Percentiles rank a stretch among this genome's conserved stretches.
These are phyloP conservation scores for Trametes polyzona DNA, from an alignment of 1,284 basidiomycete genomes.

Conservation along the genomic window DNA sequence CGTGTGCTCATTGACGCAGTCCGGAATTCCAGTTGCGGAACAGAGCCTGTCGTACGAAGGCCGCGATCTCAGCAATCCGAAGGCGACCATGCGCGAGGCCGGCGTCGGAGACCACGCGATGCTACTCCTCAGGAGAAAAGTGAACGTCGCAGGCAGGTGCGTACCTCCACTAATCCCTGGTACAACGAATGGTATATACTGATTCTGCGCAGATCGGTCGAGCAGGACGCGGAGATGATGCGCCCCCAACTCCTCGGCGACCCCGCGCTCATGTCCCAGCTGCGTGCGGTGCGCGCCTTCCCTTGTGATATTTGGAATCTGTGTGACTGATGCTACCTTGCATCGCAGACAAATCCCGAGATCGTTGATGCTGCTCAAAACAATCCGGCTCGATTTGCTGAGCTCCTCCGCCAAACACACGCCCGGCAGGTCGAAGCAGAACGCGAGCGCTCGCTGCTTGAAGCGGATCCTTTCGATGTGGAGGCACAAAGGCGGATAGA, in stretches of 20 bases:
- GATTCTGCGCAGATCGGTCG: conserved; percentile 49
- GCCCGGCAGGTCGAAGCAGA: conserved; percentile 59
- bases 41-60: conserved; percentile 73
- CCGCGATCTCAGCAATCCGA: conserved; percentile 63
- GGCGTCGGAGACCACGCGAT: conserved; percentile 68
- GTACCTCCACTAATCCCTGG: conserved; percentile 23
- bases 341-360: conserved; percentile 73
- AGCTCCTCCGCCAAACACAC: conserved; percentile 70
- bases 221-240: conserved; percentile 89
- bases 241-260: conserved; percentile 86
- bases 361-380: conserved; percentile 72
- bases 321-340: neutral
- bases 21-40: conserved; percentile 67
- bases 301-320: neutral
- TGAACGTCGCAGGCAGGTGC: conserved; percentile 64
- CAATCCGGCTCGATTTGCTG: conserved; percentile 74
- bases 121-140: conserved; percentile 67
- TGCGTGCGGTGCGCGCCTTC: conserved; percentile 60
- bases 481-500: conserved; percentile 94
- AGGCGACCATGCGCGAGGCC: conserved; percentile 66
- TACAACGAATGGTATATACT: neutral
- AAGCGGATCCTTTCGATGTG: conserved; percentile 88
- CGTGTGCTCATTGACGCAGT: conserved; percentile 41
- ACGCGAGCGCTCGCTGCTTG: conserved; percentile 70
- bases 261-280: conserved; percentile 76